These are phyloP conservation scores for Gyrodon lividus DNA, from an alignment of 768 basidiomycete genomes.

Conservation along the genomic window DNA sequence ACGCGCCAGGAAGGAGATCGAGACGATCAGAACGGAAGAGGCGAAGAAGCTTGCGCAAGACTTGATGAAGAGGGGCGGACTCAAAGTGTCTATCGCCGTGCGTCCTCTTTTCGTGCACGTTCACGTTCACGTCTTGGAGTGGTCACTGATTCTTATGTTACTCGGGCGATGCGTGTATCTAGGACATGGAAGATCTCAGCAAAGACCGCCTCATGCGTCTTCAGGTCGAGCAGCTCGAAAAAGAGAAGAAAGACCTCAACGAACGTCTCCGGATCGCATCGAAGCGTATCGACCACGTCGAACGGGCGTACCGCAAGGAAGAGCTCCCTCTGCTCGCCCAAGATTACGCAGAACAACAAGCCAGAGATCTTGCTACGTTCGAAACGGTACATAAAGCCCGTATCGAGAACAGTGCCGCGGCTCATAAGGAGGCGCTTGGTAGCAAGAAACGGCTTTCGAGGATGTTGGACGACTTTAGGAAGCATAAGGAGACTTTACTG, in stretches of 20 bases:
- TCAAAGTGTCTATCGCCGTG: conserved; percentile 71
- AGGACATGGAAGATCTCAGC: conserved; percentile 83
- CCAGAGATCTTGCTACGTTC: conserved; percentile 68
- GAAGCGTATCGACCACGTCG: conserved; percentile 93
- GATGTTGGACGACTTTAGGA: conserved; percentile 69
- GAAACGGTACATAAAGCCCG: conserved; percentile 57
- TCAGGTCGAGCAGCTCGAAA: conserved; percentile 94
- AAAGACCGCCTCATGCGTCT: conserved; percentile 84
- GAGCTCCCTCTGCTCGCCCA: conserved; percentile 81
- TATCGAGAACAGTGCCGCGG: conserved; percentile 49
- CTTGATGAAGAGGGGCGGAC: conserved; percentile 74
- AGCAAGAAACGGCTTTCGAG: conserved; percentile 73
- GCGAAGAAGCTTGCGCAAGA: conserved; percentile 85
- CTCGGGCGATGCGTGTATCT: conserved; percentile 3
- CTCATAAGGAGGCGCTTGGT: conserved; percentile 65
- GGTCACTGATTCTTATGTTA: not conserved
- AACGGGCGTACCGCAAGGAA: conserved; percentile 92
- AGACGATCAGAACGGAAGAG: conserved; percentile 60
- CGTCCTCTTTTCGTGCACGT: conserved; percentile 32
- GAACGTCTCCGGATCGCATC: conserved; percentile 78
- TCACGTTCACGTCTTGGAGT: not conserved
- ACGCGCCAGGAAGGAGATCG: conserved; percentile 66
- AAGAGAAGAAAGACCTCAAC: conserved; percentile 87
- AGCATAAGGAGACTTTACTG: conserved; percentile 51
- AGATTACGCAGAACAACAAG: conserved; percentile 88